phyloP scores from a whole-genome alignment of 176 grass and related monocot species.

The Thinopyrum elongatum region DNA sequence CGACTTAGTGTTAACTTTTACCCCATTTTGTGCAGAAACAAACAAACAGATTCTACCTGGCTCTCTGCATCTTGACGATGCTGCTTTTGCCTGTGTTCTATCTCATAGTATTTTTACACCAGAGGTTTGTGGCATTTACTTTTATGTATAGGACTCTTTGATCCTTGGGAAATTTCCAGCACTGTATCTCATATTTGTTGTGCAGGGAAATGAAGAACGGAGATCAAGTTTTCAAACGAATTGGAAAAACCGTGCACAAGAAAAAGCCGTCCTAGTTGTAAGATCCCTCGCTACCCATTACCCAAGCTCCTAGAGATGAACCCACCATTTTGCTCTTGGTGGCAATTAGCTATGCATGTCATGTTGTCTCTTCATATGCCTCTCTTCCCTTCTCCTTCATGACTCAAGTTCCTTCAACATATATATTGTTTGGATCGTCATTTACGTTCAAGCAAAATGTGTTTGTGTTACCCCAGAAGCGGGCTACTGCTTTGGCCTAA shows the following conservation, averaged over 20 bases:
- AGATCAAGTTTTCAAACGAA: conserved; percentile 63
- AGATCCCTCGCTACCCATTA: conserved; percentile 2
- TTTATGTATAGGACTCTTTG: conserved; percentile 16
- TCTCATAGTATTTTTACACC: conserved; percentile 84
- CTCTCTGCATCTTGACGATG: conserved; percentile 63
- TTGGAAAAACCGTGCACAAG: conserved; percentile 62
- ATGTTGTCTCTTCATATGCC: not conserved
- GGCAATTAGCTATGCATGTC: not conserved
- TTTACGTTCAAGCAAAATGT: not conserved
- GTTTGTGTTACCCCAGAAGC: not conserved
- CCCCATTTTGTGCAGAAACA: conserved; percentile 67
- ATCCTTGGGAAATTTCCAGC: not conserved
- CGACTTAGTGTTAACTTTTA: conserved; percentile 2
- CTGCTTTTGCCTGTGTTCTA: conserved; percentile 92
- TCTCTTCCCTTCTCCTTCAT: not conserved
- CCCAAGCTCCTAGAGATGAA: not conserved
- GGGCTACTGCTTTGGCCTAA: not conserved
- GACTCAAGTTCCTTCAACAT: not conserved
- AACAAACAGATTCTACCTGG: conserved; percentile 78
- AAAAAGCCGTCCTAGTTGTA: conserved; percentile 72
- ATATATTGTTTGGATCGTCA: not conserved
- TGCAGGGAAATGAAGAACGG: conserved; percentile 79
- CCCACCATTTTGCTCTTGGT: conserved; percentile 1
- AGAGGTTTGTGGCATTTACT: conserved; percentile 58
- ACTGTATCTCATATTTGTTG: conserved; percentile 20